Evolutionary conservation across 2,329 filamentous ascomycete genomes (phyloP).

Genomic region (Trichoderma arundinaceum): DNA sequence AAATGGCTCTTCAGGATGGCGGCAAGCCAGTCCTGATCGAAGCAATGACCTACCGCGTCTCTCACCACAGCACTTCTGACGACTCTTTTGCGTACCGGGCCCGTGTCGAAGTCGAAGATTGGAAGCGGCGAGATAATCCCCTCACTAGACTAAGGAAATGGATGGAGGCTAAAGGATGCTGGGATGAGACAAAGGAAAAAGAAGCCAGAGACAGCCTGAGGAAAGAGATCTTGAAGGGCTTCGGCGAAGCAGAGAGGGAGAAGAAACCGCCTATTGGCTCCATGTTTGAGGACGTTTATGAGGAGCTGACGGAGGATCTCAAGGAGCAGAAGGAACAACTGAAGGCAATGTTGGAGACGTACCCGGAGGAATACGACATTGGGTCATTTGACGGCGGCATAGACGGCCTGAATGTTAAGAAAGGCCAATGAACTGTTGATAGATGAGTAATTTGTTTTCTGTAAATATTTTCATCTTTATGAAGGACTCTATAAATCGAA

Average conservation of each 20-base stretch:
- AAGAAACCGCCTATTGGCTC: constrained; percentile 74
- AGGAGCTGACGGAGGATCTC: constrained; percentile 80
- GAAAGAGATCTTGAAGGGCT: constrained; percentile 81
- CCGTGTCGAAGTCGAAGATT: constrained; percentile 91
- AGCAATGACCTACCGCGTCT: constrained; percentile 97
- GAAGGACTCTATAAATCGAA: background rate
- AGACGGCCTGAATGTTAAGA: constrained; percentile 57
- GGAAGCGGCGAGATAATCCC: constrained; percentile 90
- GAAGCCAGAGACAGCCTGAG: constrained; percentile 68
- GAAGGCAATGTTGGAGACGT: constrained; percentile 77
- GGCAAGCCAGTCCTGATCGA: constrained; percentile 86
- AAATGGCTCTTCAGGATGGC: constrained; percentile 79
- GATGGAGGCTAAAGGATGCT: constrained; percentile 81
- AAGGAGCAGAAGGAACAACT: constrained; percentile 74
- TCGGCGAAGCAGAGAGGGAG: constrained; percentile 80
- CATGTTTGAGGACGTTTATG: constrained; percentile 90
- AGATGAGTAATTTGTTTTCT: background rate
- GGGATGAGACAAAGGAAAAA: constrained; percentile 85
- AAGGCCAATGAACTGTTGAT: constrained; percentile 1
- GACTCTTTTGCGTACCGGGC: constrained; percentile 97
- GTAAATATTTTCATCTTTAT: background rate
- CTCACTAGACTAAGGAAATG: constrained; percentile 86
- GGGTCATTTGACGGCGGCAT: constrained; percentile 75
- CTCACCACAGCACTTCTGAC: constrained; percentile 94
- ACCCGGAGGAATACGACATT: constrained; percentile 91